Percentiles rank a stretch among this genome's conserved stretches.
Conservation (phyloP, 768 basidiomycete species). For the Stropharia rugosoannulata region DNA sequence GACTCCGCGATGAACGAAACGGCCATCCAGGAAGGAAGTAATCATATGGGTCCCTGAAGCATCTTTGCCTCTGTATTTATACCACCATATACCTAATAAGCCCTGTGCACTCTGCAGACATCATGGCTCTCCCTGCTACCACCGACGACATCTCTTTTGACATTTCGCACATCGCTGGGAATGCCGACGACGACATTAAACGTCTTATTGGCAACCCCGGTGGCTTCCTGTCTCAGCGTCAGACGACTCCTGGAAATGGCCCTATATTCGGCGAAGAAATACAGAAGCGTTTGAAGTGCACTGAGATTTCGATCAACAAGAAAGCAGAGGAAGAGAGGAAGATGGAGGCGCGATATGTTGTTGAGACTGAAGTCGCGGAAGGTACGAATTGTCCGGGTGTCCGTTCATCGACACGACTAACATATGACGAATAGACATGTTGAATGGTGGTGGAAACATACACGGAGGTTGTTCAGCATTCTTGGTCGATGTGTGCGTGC, state of each 20-base stretch:
- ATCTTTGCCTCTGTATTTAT: neutral
- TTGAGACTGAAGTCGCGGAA: conserved; percentile 37
- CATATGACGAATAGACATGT: conserved; percentile 41
- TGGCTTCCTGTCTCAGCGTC: conserved; percentile 11
- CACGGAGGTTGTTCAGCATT: conserved; percentile 56
- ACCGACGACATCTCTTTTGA: conserved; percentile 7
- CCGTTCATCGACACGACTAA: neutral
- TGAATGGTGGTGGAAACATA: conserved; percentile 42
- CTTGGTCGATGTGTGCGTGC: conserved; percentile 49
- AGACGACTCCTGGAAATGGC: conserved; percentile 8
- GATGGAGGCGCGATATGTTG: conserved; percentile 39
- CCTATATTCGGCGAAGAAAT: conserved; percentile 15
- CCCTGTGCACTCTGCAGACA: neutral
- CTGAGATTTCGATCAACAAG: conserved; percentile 35
- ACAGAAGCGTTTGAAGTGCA: conserved; percentile 26
- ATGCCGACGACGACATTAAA: conserved; percentile 30
- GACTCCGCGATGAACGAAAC: no score
- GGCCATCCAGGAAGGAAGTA: no score
- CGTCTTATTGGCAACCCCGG: conserved; percentile 16
- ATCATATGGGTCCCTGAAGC: neutral
- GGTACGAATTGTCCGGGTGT: conserved; percentile 24
- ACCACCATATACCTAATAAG: neutral
- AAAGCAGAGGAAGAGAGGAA: conserved; percentile 42
- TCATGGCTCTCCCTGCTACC: conserved; percentile 6
- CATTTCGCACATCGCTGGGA: conserved; percentile 24